These are phyloP conservation scores for Brachypodium distachyon DNA, from an alignment of 202 grass and related monocot species.

Conservation along the genomic window DNA sequence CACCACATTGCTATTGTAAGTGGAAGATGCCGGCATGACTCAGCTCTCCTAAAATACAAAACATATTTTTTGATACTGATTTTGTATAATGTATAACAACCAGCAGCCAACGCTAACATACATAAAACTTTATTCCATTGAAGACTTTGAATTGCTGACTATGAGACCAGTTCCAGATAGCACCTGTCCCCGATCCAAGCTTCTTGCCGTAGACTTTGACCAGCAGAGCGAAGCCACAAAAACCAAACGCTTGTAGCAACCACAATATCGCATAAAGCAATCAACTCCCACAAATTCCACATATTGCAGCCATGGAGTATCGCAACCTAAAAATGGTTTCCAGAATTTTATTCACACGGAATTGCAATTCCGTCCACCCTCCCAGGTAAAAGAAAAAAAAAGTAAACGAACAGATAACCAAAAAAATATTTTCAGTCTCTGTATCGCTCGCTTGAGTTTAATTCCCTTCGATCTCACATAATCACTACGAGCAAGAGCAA, in stretches of 20 bases:
- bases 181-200: constrained; percentile 16
- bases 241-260: not conserved
- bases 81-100: constrained; percentile 22
- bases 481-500: not conserved
- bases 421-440: not conserved
- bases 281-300: not conserved
- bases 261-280: constrained; percentile 8
- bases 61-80: not conserved
- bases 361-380: not conserved
- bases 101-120: not conserved
- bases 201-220: constrained; percentile 44
- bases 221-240: constrained; percentile 14
- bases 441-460: not conserved
- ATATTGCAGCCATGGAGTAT: not conserved
- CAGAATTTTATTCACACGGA: not conserved
- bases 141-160: constrained; percentile 51
- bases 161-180: constrained; percentile 19
- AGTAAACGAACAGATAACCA: not conserved
- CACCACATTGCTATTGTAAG: not conserved
- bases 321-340: not conserved
- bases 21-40: not conserved
- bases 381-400: not conserved
- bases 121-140: constrained; percentile 5
- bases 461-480: not conserved
- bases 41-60: not conserved